Evolutionary conservation across 345 rosid species (phyloP), one percentile per base, ranked within the genome.

Genomic region (Chamaenerion angustifolium): DNA sequence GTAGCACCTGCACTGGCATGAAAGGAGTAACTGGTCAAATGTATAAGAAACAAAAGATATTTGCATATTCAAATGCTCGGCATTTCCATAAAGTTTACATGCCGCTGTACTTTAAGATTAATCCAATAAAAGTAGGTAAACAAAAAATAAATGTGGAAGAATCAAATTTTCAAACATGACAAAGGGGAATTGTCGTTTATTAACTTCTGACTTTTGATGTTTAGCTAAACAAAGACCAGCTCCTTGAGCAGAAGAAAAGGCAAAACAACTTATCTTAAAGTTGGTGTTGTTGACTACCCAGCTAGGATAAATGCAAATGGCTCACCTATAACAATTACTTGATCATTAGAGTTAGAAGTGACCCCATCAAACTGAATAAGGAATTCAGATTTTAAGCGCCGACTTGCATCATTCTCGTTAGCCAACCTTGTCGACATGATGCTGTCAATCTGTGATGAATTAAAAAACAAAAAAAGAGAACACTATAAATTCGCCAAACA

Each of bases 321-420:
- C 79, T 66, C 71, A 86, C 98, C 98, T 44, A 90, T 78, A 21
- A 90, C 92, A 63, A 90, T 86, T 51, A 90, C 92, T 45, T 75
- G 65, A 69, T 90, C 98, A 67, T 79, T 60, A 40, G 87, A 65
- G 67, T 86, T 86, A 43, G 98, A 83, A 45, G 94, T 75, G 61
- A 90, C 92, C 14, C 94, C 98, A 63, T 90, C 95, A 65, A 90
- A 86, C 69, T 90, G 95, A 54, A 90, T 79, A 23, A 86, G 81
- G 58, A 90, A 83, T 67, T 90, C 95, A n/a, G 95, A 90, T 64
- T 90, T 90, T 71, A 90, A 65, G 64, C 95, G 61, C 70, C 95
- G 81, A 70, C 98, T 90, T 46, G 95, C 75, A 68, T 90, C 98
- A 75, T 83, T 81, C 73, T 90, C 98, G 63, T 68, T 81, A 13